phyloP scores from a whole-genome alignment of 495 filamentous ascomycete genomes.

The Bombardia bombarda region DNA sequence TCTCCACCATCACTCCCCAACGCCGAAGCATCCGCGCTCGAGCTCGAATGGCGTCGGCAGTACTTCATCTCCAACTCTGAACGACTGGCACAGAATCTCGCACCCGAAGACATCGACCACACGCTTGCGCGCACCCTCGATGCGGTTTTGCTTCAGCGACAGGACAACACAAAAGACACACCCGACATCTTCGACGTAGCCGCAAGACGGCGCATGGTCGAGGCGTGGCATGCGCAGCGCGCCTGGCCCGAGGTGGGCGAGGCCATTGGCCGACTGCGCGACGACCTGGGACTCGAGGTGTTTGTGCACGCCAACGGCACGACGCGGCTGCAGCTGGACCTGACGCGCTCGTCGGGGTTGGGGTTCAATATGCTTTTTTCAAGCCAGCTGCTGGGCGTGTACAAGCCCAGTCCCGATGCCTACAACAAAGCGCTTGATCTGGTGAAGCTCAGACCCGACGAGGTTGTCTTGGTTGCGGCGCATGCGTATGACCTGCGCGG shows the following conservation, averaged over 20 bases:
- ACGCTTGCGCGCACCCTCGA: conserved; percentile 35
- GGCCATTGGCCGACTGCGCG: conserved; percentile 14
- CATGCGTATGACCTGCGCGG: conserved; percentile 47
- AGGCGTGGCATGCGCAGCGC: conserved; percentile 44
- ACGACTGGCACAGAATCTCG: conserved; percentile 24
- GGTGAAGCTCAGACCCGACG: conserved; percentile 33
- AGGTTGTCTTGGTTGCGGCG: conserved; percentile 46
- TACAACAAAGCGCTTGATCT: conserved; percentile 39
- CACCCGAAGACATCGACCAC: conserved; percentile 42
- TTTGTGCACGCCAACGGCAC: conserved; percentile 50
- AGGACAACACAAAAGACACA: too few relatives aligned
- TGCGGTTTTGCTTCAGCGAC: conserved; percentile 20
- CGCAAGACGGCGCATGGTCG: conserved; percentile 13
- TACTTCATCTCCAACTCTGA: conserved; percentile 38
- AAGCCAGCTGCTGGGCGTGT: conserved; percentile 40
- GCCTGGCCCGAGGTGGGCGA: conserved; percentile 40
- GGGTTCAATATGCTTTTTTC: conserved; percentile 46
- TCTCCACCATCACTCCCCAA: conserved; percentile 18
- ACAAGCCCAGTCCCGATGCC: conserved; percentile 37
- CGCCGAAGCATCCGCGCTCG: conserved; percentile 28
- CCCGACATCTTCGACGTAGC: too few relatives aligned
- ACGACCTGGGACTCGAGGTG: conserved; percentile 18
- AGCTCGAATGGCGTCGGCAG: conserved; percentile 39
- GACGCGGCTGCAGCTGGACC: conserved; percentile 46
- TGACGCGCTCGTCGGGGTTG: conserved; percentile 38